These are phyloP conservation scores for Monosporascus sp. DNA, from an alignment of 2,329 filamentous ascomycete species.

Conservation along the genomic window DNA sequence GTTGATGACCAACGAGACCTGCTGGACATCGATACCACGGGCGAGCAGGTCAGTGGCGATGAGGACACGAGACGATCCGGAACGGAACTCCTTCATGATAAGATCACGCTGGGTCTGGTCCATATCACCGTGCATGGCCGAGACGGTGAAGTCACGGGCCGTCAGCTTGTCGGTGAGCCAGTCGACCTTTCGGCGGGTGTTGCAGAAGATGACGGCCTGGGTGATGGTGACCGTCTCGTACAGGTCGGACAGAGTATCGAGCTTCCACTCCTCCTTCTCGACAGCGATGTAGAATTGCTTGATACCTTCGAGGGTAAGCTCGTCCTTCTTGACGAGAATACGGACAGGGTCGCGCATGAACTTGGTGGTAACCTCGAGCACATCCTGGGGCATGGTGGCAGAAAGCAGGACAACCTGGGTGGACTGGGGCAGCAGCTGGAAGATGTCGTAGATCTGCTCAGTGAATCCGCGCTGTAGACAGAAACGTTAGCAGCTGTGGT, in stretches of 20 bases:
- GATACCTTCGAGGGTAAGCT: slow-evolving; percentile 98
- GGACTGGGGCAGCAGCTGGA: slow-evolving; percentile 95
- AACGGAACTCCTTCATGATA: slow-evolving; percentile 99
- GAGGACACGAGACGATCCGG: slow-evolving; percentile 94
- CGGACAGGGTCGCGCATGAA: slow-evolving; percentile 99
- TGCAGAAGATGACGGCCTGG: slow-evolving; percentile 99
- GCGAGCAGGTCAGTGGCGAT: slow-evolving; percentile 97
- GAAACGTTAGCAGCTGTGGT: slow-evolving; percentile 27
- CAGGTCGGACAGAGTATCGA: slow-evolving; percentile 95
- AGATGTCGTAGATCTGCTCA: slow-evolving; percentile 99
- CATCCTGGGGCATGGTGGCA: slow-evolving; percentile 98
- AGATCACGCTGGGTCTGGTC: slow-evolving; percentile 95
- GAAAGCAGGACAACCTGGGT: slow-evolving; percentile 98
- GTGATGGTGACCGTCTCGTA: slow-evolving; percentile 99
- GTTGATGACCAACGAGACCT: slow-evolving; percentile 99
- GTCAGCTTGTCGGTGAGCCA: slow-evolving; percentile 99
- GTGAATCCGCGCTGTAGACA: slow-evolving; percentile 80
- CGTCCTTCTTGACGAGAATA: slow-evolving; percentile 99
- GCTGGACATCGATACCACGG: slow-evolving; percentile 99
- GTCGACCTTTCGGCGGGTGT: slow-evolving; percentile 99
- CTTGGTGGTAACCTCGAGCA: slow-evolving; percentile 98
- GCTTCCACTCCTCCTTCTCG: slow-evolving; percentile 99
- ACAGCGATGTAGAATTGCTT: slow-evolving; percentile 99
- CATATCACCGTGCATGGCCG: slow-evolving; percentile 99
- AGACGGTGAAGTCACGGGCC: slow-evolving; percentile 97